Conservation (phyloP, 2,329 filamentous ascomycete genomes). For the Exophiala lecanii-corni region DNA sequence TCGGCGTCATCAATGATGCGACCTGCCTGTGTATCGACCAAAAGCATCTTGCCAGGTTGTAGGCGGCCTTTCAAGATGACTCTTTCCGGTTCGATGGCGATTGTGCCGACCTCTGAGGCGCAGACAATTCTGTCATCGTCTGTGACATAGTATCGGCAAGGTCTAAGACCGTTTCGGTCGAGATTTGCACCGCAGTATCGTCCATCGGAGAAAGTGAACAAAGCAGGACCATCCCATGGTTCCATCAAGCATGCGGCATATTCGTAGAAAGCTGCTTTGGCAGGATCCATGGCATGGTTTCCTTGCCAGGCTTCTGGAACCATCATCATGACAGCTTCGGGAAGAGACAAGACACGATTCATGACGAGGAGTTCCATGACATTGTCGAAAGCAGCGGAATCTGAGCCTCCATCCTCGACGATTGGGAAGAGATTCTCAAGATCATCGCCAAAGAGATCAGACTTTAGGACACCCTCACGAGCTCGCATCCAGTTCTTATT, state of each 20-base stretch:
- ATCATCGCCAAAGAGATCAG: constrained; percentile 86
- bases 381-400: constrained; percentile 96
- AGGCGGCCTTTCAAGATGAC: constrained; percentile 90
- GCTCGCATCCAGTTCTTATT: constrained; percentile 99
- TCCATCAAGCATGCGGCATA: constrained; percentile 99
- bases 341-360: constrained; percentile 90
- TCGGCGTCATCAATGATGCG: constrained; percentile 93
- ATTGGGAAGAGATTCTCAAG: constrained; percentile 88
- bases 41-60: constrained; percentile 90
- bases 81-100: constrained; percentile 81
- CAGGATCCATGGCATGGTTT: constrained; percentile 84
- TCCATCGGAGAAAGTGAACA: constrained; percentile 96
- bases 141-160: constrained; percentile 94
- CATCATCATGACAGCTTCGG: constrained; percentile 98
- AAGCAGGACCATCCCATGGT: constrained; percentile 92
- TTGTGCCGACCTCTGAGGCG: constrained; percentile 92
- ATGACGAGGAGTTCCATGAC: constrained; percentile 90
- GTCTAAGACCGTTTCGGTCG: constrained; percentile 89
- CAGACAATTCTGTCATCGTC: constrained; percentile 97
- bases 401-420: constrained; percentile 92
- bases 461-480: constrained; percentile 90
- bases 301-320: constrained; percentile 97
- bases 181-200: constrained; percentile 96
- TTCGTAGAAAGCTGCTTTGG: constrained; percentile 96
- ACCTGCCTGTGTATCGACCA: constrained; percentile 86